Evolutionary conservation across 805 yeast genomes (phyloP), one percentile per base, ranked within the genome.

Genomic region (Wickerhamiella slavikovae): DNA sequence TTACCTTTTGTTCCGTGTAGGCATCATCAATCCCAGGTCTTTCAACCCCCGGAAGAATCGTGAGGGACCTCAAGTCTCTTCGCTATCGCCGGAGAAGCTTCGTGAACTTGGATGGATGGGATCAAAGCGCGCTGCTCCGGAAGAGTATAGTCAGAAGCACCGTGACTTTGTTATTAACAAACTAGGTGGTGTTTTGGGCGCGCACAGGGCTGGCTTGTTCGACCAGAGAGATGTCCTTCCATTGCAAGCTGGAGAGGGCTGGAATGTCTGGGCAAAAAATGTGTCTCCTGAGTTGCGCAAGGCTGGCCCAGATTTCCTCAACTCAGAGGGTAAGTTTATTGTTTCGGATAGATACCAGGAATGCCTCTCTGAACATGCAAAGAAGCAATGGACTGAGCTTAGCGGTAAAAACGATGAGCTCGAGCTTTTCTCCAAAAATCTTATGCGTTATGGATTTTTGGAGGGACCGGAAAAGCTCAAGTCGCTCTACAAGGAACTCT

Each of bases 21-120:
- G 96, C 14, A 52, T 75, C 26, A 64, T 74, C 53, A 85, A 89
- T 52, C 96, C 96, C 21, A 51, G 60, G 32, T 54, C 68, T 5
- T 45, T 70, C 38, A 62, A 58, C 43, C 65, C 48, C n/a, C 10
- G 39, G 17, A 39, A 33, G 30, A 33, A 36, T 9, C 27, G 30
- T 25, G 17, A 25, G 29, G 38, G 34, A 30, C 44, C 26, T 29
- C 35, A 26, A 24, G 35, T 33, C 28, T 34, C 27, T 5, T 45
- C 41, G 10, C 40, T 60, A 27, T 55, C 65, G 29, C 58, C 58
- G 36, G 79, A 72, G 12, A 58, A 64, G 34, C 62, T 83, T 41
- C 40, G 69, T 20, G 51, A 53, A 3, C 55, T 83, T 40, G 96
- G 96, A 28, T 89, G 96, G 96, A 80, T 94, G n/a, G 93, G 94